Evolutionary conservation across 306 rosid species (phyloP).

Genomic region (Corylus avellana): DNA sequence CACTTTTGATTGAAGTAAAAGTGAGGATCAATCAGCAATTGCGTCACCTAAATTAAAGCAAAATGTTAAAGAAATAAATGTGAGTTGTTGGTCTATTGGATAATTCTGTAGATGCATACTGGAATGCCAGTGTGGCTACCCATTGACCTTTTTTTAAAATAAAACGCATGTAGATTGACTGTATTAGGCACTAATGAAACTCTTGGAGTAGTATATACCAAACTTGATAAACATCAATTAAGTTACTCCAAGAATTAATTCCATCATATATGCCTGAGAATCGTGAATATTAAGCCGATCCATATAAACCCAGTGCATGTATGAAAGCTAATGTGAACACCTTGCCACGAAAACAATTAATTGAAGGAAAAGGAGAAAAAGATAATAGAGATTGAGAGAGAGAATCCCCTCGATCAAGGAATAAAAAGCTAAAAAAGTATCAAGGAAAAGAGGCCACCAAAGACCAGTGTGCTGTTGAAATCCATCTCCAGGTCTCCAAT

Average conservation of each 20-base stretch:
- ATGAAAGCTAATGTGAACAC: too few relatives aligned
- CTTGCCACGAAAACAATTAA: not conserved
- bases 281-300: too few relatives aligned
- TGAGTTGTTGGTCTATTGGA: too few relatives aligned
- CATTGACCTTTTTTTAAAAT: not conserved
- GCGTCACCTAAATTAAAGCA: too few relatives aligned
- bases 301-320: too few relatives aligned
- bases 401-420: conserved; percentile 39
- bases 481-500: conserved; percentile 19
- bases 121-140: too few relatives aligned
- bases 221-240: not conserved
- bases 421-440: conserved; percentile 44
- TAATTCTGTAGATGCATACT: too few relatives aligned
- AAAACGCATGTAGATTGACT: not conserved
- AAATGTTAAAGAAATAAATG: too few relatives aligned
- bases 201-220: not conserved
- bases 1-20: too few relatives aligned
- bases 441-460: conserved; percentile 23
- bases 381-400: conserved; percentile 15
- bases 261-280: not conserved
- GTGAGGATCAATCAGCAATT: too few relatives aligned
- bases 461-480: not conserved
- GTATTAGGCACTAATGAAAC: too few relatives aligned
- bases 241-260: not conserved
- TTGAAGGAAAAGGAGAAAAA: conserved; percentile 10